phyloP scores from a whole-genome alignment of 108 stramenopile species.

The Tribonema minus region DNA sequence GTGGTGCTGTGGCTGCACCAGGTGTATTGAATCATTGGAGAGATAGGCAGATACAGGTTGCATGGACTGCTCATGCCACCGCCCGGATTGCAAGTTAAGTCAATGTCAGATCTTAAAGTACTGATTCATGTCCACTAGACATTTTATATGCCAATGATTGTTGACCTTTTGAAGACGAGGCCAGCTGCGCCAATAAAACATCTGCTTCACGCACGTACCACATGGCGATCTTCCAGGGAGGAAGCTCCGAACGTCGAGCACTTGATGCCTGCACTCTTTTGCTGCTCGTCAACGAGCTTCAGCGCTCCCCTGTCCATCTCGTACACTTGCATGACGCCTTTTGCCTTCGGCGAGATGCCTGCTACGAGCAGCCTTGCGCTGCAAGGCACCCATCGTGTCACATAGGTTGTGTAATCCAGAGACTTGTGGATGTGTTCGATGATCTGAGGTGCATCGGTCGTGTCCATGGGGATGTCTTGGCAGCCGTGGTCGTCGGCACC shows the following conservation, averaged over 20 bases:
- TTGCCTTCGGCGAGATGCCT: slow-evolving; percentile 73
- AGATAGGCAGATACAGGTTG: no score
- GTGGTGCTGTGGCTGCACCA: no score
- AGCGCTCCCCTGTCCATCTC: slow-evolving; percentile 68
- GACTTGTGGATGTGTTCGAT: slow-evolving; percentile 71
- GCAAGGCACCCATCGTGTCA: slow-evolving; percentile 73
- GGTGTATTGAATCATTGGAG: no score
- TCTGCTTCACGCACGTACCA: slow-evolving; percentile 53
- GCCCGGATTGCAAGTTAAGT: no score
- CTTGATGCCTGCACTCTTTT: slow-evolving; percentile 68
- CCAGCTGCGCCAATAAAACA: no score
- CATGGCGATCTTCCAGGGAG: slow-evolving; percentile 60
- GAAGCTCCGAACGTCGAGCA: slow-evolving; percentile 82
- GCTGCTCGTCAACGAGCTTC: slow-evolving; percentile 53
- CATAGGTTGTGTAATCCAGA: slow-evolving; percentile 71
- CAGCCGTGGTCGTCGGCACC: no score
- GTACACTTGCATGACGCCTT: slow-evolving; percentile 67
- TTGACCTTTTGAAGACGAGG: no score
- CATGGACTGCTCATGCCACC: no score
- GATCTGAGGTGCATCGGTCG: slow-evolving; percentile 77
- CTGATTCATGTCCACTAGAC: no score
- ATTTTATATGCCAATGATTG: no score
- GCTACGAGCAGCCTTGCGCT: slow-evolving; percentile 64
- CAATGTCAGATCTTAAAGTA: no score
- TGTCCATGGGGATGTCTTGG: no score